phyloP scores from a whole-genome alignment of 2,329 filamentous ascomycete species.

The Balansia obtecta region DNA sequence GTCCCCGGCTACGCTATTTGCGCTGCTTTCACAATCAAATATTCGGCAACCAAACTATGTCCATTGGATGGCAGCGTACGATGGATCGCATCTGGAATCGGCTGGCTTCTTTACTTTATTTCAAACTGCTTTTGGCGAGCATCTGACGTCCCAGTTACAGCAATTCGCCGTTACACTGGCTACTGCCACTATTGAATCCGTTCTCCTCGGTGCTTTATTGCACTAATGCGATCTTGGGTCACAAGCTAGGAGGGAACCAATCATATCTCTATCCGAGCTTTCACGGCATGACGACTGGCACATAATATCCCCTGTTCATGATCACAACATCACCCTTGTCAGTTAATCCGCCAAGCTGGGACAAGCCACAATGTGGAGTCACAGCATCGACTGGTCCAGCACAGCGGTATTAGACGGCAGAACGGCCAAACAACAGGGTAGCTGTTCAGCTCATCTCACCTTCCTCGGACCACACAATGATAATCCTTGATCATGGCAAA shows the following conservation, averaged over 20 bases:
- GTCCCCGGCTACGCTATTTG: too few relatives aligned
- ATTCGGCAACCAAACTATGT: too few relatives aligned
- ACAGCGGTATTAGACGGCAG: neutral
- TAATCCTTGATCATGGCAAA: too few relatives aligned
- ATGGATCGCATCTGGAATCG: neutral
- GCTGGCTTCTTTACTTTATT: neutral
- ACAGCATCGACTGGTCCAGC: neutral
- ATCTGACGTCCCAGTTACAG: neutral
- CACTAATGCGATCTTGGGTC: neutral
- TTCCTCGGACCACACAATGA: neutral
- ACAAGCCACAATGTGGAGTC: constrained; percentile 1
- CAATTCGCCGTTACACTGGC: neutral
- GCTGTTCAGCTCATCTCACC: neutral
- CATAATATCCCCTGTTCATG: neutral
- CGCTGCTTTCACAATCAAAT: too few relatives aligned
- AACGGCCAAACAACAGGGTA: neutral
- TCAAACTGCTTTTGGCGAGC: neutral
- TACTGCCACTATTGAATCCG: neutral
- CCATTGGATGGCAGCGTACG: too few relatives aligned
- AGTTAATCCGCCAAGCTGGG: constrained; percentile 2
- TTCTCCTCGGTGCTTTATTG: neutral
- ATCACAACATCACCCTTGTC: neutral
- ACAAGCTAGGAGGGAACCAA: neutral
- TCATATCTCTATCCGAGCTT: neutral
- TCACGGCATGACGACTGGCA: neutral